phyloP scores from a whole-genome alignment of 2,329 filamentous ascomycete genomes.

The Calycina marina region DNA sequence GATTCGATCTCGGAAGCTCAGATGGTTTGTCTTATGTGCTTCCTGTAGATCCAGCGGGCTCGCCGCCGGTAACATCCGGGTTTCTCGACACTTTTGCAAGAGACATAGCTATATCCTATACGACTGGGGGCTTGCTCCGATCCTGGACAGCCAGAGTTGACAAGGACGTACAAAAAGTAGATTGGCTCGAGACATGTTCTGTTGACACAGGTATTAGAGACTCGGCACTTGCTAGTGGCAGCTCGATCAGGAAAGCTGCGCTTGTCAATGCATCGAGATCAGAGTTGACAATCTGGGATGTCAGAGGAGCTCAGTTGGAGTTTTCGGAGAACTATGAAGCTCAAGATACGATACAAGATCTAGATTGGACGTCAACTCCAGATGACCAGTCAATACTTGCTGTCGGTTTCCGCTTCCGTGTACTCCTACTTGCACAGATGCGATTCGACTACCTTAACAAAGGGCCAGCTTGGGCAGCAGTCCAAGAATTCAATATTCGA shows the following conservation, averaged over 20 bases:
- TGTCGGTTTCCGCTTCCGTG: conserved; percentile 80
- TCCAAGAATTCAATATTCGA: conserved; percentile 68
- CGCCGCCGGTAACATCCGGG: conserved; percentile 53
- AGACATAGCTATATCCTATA: conserved; percentile 79
- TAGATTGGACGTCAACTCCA: conserved; percentile 89
- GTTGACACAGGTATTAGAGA: conserved; percentile 64
- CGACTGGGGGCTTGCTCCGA: conserved; percentile 54
- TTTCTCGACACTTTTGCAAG: conserved; percentile 77
- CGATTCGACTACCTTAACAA: conserved; percentile 85
- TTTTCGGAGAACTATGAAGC: conserved; percentile 61
- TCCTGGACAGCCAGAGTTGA: conserved; percentile 78
- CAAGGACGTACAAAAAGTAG: conserved; percentile 40
- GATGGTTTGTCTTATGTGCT: conserved; percentile 53
- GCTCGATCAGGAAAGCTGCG: conserved; percentile 74
- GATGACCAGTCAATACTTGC: conserved; percentile 80
- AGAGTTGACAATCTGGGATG: conserved; percentile 82
- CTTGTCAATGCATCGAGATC: conserved; percentile 62
- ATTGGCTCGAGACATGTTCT: conserved; percentile 71
- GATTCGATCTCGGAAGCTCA: conserved; percentile 48
- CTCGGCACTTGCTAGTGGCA: conserved; percentile 69
- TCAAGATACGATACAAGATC: conserved; percentile 64
- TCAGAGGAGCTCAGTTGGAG: conserved; percentile 66
- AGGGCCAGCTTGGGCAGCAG: conserved; percentile 76
- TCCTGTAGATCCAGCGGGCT: conserved; percentile 76
- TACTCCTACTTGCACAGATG: conserved; percentile 72